Evolutionary conservation across 371 early-diverging fungal genomes (phyloP).

Genomic region (Mortierella sp.): DNA sequence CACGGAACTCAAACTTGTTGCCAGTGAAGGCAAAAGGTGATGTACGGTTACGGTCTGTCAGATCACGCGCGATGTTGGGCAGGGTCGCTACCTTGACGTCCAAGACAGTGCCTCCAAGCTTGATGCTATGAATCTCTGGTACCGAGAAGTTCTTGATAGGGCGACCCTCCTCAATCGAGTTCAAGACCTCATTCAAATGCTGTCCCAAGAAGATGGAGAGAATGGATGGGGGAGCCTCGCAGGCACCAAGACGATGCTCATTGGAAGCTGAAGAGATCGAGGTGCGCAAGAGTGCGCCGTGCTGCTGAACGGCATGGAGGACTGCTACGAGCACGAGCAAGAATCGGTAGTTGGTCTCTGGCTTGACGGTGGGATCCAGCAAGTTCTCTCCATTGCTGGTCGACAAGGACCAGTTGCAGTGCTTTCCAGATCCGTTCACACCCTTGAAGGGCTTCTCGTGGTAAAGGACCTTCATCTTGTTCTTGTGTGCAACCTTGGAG

Average conservation of each 20-base stretch:
- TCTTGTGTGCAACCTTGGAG: conserved; percentile 96
- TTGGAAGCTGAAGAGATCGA: conserved; percentile 93
- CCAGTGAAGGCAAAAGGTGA: conserved; percentile 99
- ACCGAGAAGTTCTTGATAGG: conserved; percentile 84
- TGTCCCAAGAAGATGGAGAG: conserved; percentile 96
- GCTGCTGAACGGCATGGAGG: conserved; percentile 90
- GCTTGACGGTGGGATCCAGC: conserved; percentile 91
- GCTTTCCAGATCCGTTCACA: conserved; percentile 98
- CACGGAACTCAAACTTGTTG: conserved; percentile 99
- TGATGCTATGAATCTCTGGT: conserved; percentile 87
- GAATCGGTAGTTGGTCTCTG: conserved; percentile 97
- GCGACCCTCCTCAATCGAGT: conserved; percentile 89
- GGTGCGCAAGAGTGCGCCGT: conserved; percentile 89
- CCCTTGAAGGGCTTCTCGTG: conserved; percentile 99
- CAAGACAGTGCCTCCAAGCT: conserved; percentile 93
- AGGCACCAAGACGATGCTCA: conserved; percentile 97
- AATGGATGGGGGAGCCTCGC: conserved; percentile 98
- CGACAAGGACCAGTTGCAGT: conserved; percentile 98
- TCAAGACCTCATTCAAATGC: conserved; percentile 92
- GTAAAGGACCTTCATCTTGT: conserved; percentile 95
- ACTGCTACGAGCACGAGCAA: conserved; percentile 91
- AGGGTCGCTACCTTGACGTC: conserved; percentile 95
- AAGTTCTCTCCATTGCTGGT: conserved; percentile 96
- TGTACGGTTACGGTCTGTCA: conserved; percentile 98
- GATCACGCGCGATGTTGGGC: conserved; percentile 92